A percentile compares a stretch with the other conserved stretches of the same genome.
Conservation (phyloP, 371 early-diverging fungal genomes). For the Massospora cicadina region DNA sequence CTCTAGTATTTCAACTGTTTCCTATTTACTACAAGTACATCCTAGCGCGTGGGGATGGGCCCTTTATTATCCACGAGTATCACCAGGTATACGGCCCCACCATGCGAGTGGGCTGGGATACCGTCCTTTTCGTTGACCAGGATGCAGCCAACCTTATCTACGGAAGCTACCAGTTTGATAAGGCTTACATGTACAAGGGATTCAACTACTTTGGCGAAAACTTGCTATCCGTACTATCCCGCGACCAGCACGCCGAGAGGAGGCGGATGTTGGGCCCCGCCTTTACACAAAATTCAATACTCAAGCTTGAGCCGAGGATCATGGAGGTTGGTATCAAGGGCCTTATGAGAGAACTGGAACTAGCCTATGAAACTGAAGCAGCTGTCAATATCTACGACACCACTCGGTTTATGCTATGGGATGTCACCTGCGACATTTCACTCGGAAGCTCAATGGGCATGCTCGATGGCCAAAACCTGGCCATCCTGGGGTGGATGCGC, state of each 20-base stretch:
- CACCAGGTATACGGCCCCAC: background rate
- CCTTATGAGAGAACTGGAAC: background rate
- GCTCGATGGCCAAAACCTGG: background rate
- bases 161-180: background rate
- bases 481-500: background rate
- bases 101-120: background rate
- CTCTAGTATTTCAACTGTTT: background rate
- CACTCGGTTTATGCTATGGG: background rate
- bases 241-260: background rate
- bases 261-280: background rate
- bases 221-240: background rate
- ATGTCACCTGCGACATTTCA: background rate
- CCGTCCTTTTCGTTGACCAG: background rate
- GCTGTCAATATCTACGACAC: background rate
- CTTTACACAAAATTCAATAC: background rate
- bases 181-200: background rate
- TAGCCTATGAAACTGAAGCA: too few relatives aligned
- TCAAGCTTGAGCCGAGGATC: background rate
- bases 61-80: background rate
- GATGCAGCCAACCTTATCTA: background rate
- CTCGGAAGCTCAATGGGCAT: background rate
- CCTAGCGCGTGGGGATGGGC: background rate
- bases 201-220: background rate
- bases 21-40: background rate
- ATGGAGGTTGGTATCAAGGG: background rate